Evolutionary conservation across 441 rosid species (phyloP).

Genomic region (Bruguiera hainesii): DNA sequence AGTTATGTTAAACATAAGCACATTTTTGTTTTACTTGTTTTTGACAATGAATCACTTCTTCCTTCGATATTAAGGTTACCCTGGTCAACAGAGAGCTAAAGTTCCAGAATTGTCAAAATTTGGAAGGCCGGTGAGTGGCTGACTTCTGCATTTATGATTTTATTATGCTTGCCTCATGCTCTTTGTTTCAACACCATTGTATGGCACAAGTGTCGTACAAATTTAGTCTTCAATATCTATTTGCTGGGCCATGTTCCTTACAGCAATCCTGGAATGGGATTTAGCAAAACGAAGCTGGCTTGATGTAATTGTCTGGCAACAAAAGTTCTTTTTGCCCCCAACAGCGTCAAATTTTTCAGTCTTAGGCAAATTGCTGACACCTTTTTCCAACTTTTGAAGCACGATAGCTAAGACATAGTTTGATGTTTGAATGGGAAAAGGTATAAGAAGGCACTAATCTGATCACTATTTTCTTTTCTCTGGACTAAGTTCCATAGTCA

Average conservation of each 20-base stretch:
- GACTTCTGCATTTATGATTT: background rate
- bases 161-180: background rate
- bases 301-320: conserved; percentile 8
- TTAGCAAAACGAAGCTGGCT: no score
- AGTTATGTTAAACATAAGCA: background rate
- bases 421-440: background rate
- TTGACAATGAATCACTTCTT: background rate
- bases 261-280: no score
- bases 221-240: background rate
- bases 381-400: background rate
- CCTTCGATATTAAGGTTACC: conserved; percentile 43
- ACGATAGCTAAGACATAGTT: background rate
- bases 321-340: background rate
- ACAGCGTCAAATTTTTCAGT: background rate
- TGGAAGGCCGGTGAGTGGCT: conserved; percentile 67
- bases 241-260: background rate
- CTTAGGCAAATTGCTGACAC: background rate
- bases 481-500: background rate
- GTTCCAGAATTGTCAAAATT: conserved; percentile 68
- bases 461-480: background rate
- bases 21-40: background rate
- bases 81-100: conserved; percentile 71
- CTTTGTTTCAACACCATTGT: background rate
- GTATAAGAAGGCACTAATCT: background rate
- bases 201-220: background rate